Percentiles rank a stretch among this genome's conserved stretches.
Evolutionary conservation across 2,329 filamentous ascomycete species (phyloP).

Genomic region (Tolypocladium amazonense): DNA sequence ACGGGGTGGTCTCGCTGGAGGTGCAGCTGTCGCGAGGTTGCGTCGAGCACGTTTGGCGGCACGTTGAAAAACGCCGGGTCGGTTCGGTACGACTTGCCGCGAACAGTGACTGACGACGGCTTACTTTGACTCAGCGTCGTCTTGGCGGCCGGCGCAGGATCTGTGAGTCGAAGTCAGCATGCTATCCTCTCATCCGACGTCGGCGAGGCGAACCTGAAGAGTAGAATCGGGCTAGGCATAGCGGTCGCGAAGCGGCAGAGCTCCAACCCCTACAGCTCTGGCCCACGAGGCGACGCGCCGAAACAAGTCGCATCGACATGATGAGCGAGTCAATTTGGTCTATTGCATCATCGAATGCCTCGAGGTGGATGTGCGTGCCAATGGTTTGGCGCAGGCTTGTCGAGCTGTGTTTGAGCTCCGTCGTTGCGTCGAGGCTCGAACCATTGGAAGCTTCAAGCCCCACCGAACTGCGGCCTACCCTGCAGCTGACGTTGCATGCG

Average conservation of each 20-base stretch:
- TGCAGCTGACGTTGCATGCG: background rate
- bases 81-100: constrained; percentile 51
- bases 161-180: background rate
- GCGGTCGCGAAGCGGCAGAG: background rate
- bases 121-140: background rate
- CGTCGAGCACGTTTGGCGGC: constrained; percentile 61
- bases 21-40: constrained; percentile 72
- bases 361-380: background rate
- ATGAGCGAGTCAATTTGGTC: constrained; percentile 1
- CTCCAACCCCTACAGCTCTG: constrained; percentile 8
- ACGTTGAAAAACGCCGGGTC: constrained; percentile 80
- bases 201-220: constrained; percentile 1
- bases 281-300: constrained; percentile 16
- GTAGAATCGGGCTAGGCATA: background rate
- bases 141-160: background rate
- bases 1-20: constrained; percentile 85
- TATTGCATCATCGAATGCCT: background rate
- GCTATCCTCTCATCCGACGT: background rate
- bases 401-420: background rate
- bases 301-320: constrained; percentile 14
- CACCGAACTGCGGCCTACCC: background rate
- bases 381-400: background rate
- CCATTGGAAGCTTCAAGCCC: background rate
- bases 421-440: background rate
- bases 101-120: constrained; percentile 40